Evolutionary conservation across 305 asterid species (phyloP).

Genomic region (Fraxinus xanthoxyloides): DNA sequence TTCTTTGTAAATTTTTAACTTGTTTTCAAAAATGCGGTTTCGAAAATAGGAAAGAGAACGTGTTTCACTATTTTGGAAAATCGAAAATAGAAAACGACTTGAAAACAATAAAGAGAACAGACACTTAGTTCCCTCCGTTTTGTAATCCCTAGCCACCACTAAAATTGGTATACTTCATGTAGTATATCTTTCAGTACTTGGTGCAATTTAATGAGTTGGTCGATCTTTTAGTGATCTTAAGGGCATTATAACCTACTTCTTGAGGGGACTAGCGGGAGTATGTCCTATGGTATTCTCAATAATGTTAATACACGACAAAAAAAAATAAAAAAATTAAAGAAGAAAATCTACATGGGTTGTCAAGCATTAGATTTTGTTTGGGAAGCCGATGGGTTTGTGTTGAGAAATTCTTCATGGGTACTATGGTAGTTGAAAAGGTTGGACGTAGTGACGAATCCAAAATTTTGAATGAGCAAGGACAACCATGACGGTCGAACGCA

Average conservation of each 20-base stretch:
- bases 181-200: neutral
- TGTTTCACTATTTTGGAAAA: too few species aligned
- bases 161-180: neutral
- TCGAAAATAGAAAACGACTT: too few species aligned
- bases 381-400: neutral
- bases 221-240: neutral
- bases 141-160: neutral
- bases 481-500: too few species aligned
- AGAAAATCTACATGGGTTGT: neutral
- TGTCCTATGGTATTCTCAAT: neutral
- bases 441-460: constrained; percentile 33
- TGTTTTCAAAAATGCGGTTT: too few species aligned
- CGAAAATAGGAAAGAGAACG: too few species aligned
- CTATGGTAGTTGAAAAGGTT: constrained; percentile 49
- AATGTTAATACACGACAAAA: neutral
- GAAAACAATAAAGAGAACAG: too few species aligned
- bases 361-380: neutral
- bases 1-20: too few species aligned
- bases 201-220: neutral
- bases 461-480: too few species aligned
- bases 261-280: neutral
- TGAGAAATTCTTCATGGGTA: neutral
- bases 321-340: neutral
- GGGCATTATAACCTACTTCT: neutral
- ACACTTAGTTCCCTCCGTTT: neutral